Percentiles rank a stretch among this genome's conserved stretches.
Evolutionary conservation across 208 protist species (phyloP).

Genomic region (Crithidia acanthocephali): DNA sequence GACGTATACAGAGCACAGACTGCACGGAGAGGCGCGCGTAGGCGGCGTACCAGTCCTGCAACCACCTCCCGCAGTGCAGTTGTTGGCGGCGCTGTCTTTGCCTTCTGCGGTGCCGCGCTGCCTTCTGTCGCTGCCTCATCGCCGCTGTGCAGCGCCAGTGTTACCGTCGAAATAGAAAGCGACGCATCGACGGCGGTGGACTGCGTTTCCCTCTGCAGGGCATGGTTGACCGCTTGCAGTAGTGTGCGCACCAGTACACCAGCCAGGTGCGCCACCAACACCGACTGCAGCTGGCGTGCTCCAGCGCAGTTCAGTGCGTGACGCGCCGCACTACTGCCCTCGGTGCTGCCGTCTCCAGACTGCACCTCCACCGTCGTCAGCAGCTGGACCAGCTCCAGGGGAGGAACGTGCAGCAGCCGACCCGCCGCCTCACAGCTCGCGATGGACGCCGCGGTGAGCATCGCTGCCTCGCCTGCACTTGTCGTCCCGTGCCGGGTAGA

Average conservation of each 20-base stretch:
- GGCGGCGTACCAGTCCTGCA: slow-evolving; percentile 23
- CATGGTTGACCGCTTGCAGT: slow-evolving; percentile 12
- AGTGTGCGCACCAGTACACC: slow-evolving; percentile 23
- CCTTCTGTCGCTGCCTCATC: too few relatives aligned
- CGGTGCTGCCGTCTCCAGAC: background rate
- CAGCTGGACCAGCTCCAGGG: slow-evolving; percentile 11
- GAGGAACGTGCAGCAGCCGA: slow-evolving; percentile 10
- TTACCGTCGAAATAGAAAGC: background rate
- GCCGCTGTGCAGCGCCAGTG: slow-evolving; percentile 3
- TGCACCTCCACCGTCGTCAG: slow-evolving; percentile 22
- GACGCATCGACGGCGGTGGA: background rate
- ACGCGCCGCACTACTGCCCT: background rate
- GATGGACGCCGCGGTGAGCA: slow-evolving; percentile 1
- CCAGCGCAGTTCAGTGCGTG: slow-evolving; percentile 32
- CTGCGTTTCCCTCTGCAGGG: background rate
- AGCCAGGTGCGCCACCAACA: slow-evolving; percentile 20
- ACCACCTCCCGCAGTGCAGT: background rate
- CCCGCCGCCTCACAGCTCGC: slow-evolving; percentile 9
- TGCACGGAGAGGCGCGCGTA: background rate
- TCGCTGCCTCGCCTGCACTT: background rate
- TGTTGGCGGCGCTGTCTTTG: background rate
- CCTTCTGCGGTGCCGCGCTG: background rate
- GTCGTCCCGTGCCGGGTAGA: background rate
- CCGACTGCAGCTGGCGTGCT: slow-evolving; percentile 27
- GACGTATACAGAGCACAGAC: background rate